Evolutionary conservation across 257 asterid species (phyloP), one percentile per base, ranked within the genome.

Genomic region (Petunia axillaris): DNA sequence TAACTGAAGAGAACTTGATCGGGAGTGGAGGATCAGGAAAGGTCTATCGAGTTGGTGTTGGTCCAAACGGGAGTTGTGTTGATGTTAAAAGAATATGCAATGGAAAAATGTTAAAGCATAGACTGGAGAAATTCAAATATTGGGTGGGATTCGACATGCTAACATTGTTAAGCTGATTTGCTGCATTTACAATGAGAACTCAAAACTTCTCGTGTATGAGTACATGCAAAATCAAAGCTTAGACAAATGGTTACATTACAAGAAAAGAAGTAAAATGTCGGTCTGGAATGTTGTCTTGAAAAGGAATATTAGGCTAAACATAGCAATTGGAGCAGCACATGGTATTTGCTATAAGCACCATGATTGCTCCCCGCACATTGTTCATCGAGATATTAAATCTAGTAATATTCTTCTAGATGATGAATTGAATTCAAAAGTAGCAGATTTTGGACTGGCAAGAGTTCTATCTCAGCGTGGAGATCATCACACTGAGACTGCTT

Each of bases 261-360:
- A 81, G 82, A 90, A 83, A 87, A 88, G 83, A 65, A 75, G 81
- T 64, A 77, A 8, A 37, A 38, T 44, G 9, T 59, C 41, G 36
- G 79, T 5, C 25, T 65, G 63, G 6, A 64, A 73, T 38, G 5
- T 75, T n/a, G 81, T 78, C 14, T 80, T 90, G 85, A 88, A 86
- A 11, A 87, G 94, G 94, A 85, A 82, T 9, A 74, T 84, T 6
- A 88, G 94, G 81, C 82, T 89, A 13, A 60, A 80, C 38, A 87
- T 88, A 2, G 95, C 91, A 3, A 43, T 88, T 40, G 95, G 90
- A 68, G 88, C 90, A 4, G 91, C 93, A 8, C 88, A 84, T 2
- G 93, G 95, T 8, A 86, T 89, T 53, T 88, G 86, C 39, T 91
- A 91, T 65, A 86, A 89, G 93, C 93, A 91, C 68, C 95, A 88